A percentile compares a stretch with the other conserved stretches of the same genome.
Evolutionary conservation across 2,329 filamentous ascomycete genomes (phyloP).

Genomic region (Trichoderma sp.): DNA sequence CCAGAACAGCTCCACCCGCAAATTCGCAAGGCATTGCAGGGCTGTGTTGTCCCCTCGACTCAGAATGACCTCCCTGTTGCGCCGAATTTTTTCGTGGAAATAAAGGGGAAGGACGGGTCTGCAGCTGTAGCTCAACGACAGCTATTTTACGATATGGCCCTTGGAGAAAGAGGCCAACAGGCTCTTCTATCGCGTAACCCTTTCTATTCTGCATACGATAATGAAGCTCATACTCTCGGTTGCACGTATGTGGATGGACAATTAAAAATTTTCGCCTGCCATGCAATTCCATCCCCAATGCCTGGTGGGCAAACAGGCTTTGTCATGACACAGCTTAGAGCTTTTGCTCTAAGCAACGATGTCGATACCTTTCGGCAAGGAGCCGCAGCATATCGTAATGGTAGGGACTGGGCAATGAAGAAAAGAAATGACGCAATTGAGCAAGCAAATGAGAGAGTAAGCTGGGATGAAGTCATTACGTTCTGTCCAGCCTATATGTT

Average conservation of each 20-base stretch:
- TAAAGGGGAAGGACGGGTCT: slow-evolving; percentile 35
- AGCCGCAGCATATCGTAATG: slow-evolving; percentile 40
- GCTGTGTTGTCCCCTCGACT: slow-evolving; percentile 34
- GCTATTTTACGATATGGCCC: slow-evolving; percentile 36
- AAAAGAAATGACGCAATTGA: slow-evolving; percentile 36
- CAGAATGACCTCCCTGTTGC: slow-evolving; percentile 30
- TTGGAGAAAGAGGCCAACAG: slow-evolving; percentile 35
- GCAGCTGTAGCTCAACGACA: slow-evolving; percentile 32
- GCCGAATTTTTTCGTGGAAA: slow-evolving; percentile 41
- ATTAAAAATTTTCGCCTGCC: slow-evolving; percentile 38
- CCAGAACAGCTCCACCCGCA: slow-evolving; percentile 30
- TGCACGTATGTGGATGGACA: slow-evolving; percentile 36
- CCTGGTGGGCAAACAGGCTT: slow-evolving; percentile 30
- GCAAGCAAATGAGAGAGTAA: slow-evolving; percentile 27
- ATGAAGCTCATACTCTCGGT: slow-evolving; percentile 37
- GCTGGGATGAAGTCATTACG: background rate
- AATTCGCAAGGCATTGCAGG: slow-evolving; percentile 27
- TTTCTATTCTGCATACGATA: slow-evolving; percentile 30
- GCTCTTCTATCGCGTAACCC: slow-evolving; percentile 29
- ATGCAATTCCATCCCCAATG: slow-evolving; percentile 30
- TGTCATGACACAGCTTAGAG: slow-evolving; percentile 36
- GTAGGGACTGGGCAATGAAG: slow-evolving; percentile 37
- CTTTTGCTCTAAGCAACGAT: slow-evolving; percentile 30
- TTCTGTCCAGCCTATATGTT: background rate
- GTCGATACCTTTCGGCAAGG: slow-evolving; percentile 35